Percentiles rank a stretch among this genome's conserved stretches.
Evolutionary conservation across 2,329 filamentous ascomycete species (phyloP).

Genomic region (Eutypella sp.): DNA sequence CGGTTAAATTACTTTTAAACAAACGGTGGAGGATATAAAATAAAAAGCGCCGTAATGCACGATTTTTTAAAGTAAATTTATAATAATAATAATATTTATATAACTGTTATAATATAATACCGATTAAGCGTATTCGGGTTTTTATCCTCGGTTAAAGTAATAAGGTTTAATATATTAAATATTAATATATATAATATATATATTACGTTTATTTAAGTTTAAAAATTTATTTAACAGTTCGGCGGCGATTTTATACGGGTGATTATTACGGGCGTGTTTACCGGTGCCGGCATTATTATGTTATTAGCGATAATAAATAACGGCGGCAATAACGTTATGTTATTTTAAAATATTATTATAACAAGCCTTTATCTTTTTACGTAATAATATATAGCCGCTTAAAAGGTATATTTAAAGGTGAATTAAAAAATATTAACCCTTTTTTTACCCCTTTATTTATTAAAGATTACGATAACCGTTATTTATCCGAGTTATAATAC

Average conservation of each 20-base stretch:
- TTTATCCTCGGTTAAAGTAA: slow-evolving; percentile 40
- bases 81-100: slow-evolving; percentile 35
- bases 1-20: slow-evolving; percentile 7
- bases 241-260: slow-evolving; percentile 49
- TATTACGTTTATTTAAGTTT: slow-evolving; percentile 48
- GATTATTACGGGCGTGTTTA: slow-evolving; percentile 49
- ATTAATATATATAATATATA: slow-evolving; percentile 46
- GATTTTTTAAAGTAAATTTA: slow-evolving; percentile 24
- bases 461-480: slow-evolving; percentile 25
- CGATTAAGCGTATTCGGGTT: slow-evolving; percentile 41
- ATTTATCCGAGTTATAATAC: slow-evolving; percentile 27
- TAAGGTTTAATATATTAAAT: slow-evolving; percentile 34
- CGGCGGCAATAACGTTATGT: slow-evolving; percentile 32
- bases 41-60: slow-evolving; percentile 11
- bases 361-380: slow-evolving; percentile 47
- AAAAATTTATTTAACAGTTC: slow-evolving; percentile 45
- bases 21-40: slow-evolving; percentile 42
- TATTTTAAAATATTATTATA: slow-evolving; percentile 41
- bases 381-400: slow-evolving; percentile 38
- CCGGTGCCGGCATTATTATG: slow-evolving; percentile 46
- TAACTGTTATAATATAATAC: slow-evolving; percentile 40
- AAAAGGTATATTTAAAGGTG: too few relatives aligned
- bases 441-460: too few relatives aligned
- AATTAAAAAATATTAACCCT: too few relatives aligned
- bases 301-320: slow-evolving; percentile 44